phyloP scores from a whole-genome alignment of 805 yeast genomes.

The Metschnikowia hibisci region DNA sequence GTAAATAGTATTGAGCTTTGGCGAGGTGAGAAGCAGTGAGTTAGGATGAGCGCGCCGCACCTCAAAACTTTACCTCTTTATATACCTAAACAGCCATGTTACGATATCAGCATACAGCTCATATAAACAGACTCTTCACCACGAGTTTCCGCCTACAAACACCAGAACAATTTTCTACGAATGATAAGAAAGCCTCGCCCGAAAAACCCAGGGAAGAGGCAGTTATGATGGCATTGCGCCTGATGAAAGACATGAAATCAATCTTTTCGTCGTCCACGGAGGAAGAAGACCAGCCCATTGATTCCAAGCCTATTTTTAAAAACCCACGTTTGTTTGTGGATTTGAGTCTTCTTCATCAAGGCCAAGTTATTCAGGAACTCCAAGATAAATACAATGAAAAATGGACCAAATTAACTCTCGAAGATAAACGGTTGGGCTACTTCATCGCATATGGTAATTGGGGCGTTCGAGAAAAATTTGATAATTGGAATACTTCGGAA shows the following conservation, averaged over 20 bases:
- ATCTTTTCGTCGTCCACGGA: constrained; percentile 40
- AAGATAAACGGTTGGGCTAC: constrained; percentile 54
- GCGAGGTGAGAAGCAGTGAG: too few species aligned
- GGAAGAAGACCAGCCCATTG: constrained; percentile 44
- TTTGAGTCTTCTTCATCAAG: constrained; percentile 48
- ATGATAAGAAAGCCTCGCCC: constrained; percentile 15
- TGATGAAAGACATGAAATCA: constrained; percentile 38
- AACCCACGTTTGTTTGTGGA: constrained; percentile 33
- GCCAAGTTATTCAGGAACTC: constrained; percentile 51
- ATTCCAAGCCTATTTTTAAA: constrained; percentile 39
- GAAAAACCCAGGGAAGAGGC: constrained; percentile 28
- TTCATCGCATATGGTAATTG: constrained; percentile 66
- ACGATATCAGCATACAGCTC: too few species aligned
- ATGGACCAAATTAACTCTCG: constrained; percentile 51
- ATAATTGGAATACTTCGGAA: constrained; percentile 38
- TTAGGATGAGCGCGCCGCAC: too few species aligned
- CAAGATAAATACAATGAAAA: constrained; percentile 47
- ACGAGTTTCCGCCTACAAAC: constrained; percentile 1
- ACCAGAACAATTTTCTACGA: constrained; percentile 4
- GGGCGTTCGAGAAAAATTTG: constrained; percentile 62
- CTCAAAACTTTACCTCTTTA: too few species aligned
- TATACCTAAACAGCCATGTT: too few species aligned
- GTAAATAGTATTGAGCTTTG: too few species aligned
- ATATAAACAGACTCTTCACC: not conserved
- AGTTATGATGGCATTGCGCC: constrained; percentile 36